These are phyloP conservation scores for Haplosporangium gracile DNA, from an alignment of 192 early-diverging fungal genomes.

Conservation along the genomic window DNA sequence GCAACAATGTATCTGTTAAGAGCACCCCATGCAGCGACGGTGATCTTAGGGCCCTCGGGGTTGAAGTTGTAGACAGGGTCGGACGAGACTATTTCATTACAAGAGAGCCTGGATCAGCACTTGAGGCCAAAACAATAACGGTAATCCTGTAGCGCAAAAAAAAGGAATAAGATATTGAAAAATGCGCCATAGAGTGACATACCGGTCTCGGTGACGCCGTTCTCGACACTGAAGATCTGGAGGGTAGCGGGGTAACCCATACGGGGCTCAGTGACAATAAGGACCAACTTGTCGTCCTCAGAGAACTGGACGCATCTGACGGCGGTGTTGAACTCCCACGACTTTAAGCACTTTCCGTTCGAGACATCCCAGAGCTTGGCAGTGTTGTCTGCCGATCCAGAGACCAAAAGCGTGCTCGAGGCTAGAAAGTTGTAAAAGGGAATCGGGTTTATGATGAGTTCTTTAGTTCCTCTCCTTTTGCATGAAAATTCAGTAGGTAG, in stretches of 20 bases:
- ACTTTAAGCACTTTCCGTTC: conserved; percentile 91
- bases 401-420: conserved; percentile 80
- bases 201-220: conserved; percentile 70
- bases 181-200: conserved; percentile 10
- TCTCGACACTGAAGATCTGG: conserved; percentile 84
- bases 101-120: background rate
- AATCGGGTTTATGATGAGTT: background rate
- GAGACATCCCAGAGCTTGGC: conserved; percentile 93
- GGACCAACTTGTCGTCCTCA: conserved; percentile 87
- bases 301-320: conserved; percentile 93
- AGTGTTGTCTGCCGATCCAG: conserved; percentile 94
- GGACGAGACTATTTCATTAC: conserved; percentile 71
- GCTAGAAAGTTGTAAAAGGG: conserved; percentile 55
- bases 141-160: too few species aligned
- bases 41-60: conserved; percentile 86
- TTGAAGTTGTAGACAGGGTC: conserved; percentile 83
- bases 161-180: too few species aligned
- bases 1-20: conserved; percentile 94
- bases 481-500: too few species aligned
- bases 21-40: conserved; percentile 92
- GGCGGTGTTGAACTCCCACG: conserved; percentile 91
- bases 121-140: background rate
- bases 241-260: conserved; percentile 94
- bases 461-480: background rate
- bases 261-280: conserved; percentile 95